Conservation (phyloP, 495 filamentous ascomycete genomes). For the Penicillium desertorum region DNA sequence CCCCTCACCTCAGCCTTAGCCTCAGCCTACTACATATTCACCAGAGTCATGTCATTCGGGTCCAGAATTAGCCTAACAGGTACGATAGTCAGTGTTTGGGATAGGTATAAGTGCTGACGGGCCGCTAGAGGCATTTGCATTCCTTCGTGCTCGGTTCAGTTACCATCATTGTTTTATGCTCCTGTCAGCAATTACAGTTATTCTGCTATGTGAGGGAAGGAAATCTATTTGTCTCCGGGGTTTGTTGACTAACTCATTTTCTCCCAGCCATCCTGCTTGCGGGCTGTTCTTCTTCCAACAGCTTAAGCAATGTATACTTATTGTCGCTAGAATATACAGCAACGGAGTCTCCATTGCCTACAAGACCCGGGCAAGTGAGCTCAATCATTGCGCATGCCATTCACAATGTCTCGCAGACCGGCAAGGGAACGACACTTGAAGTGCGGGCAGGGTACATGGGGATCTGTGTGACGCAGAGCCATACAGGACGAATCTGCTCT, state of each 20-base stretch:
- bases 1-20: too few relatives aligned
- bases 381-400: constrained; percentile 11
- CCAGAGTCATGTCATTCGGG: too few relatives aligned
- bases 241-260: background rate
- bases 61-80: background rate
- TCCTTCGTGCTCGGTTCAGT: background rate
- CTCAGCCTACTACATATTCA: too few relatives aligned
- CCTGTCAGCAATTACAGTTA: background rate
- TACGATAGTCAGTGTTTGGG: background rate
- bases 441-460: constrained; percentile 21
- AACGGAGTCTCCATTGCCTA: background rate
- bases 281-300: constrained; percentile 14
- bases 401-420: constrained; percentile 7
- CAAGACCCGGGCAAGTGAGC: constrained; percentile 2
- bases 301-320: constrained; percentile 19
- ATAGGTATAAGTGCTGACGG: background rate
- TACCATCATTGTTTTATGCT: constrained; percentile 7
- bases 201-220: constrained; percentile 13
- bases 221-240: background rate
- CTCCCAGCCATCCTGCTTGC: constrained; percentile 14
- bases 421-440: constrained; percentile 9
- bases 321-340: constrained; percentile 17
- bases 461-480: constrained; percentile 10
- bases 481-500: constrained; percentile 6
- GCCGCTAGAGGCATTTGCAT: too few relatives aligned